These are phyloP conservation scores for Eucalyptus cloeziana DNA, from an alignment of 345 rosid genomes.

Conservation along the genomic window DNA sequence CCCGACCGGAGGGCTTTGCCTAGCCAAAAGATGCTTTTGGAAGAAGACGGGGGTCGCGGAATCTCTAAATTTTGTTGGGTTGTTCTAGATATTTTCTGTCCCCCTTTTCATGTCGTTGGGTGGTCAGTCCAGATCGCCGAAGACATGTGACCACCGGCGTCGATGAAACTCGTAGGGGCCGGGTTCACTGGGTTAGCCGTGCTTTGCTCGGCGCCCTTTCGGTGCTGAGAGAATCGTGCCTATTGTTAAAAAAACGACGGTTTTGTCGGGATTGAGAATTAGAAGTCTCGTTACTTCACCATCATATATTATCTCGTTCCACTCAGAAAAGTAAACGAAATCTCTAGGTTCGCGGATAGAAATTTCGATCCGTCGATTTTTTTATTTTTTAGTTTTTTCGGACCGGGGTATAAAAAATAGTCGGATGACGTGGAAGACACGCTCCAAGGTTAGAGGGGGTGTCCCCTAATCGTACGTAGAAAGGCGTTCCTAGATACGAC, in stretches of 20 bases:
- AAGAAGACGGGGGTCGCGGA: not conserved
- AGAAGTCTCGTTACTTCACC: not conserved
- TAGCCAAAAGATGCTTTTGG: not conserved
- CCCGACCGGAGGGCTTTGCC: not conserved
- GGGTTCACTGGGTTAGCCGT: fast-evolving
- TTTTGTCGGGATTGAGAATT: not conserved
- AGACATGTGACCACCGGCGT: not conserved
- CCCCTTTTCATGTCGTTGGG: not conserved
- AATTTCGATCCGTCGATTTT: fast-evolving
- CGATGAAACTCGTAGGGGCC: not conserved
- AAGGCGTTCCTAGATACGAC: not conserved
- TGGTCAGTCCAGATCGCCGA: fast-evolving
- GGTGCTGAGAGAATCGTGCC: fast-evolving
- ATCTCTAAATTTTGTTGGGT: not conserved
- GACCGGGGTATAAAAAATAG: not conserved
- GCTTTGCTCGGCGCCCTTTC: fast-evolving
- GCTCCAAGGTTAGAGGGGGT: constrained; percentile 23
- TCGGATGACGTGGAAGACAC: constrained; percentile 40
- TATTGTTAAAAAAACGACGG: fast-evolving
- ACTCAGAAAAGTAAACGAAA: not conserved
- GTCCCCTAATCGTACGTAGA: not conserved
- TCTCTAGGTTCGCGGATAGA: fast-evolving
- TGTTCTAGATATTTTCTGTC: not conserved
- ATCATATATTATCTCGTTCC: not conserved
- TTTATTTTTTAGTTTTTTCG: not conserved